Evolutionary conservation across 148 eudicot species (phyloP).

Genomic region (Rhododendron mucronatum): DNA sequence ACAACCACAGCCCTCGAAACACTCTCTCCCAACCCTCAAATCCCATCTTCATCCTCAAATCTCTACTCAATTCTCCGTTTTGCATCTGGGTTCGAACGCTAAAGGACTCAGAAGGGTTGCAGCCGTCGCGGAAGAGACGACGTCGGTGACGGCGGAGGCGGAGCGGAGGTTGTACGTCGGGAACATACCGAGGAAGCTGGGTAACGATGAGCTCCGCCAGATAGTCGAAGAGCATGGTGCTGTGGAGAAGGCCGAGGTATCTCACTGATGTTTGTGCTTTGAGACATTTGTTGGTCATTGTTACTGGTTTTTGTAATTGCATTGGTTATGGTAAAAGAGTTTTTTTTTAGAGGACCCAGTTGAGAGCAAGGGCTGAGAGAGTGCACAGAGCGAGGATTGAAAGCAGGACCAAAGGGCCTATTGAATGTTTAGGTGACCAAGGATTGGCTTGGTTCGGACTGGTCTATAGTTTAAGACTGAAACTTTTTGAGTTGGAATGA

Average conservation of each 20-base stretch:
- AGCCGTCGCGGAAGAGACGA: not conserved
- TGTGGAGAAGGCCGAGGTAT: not conserved
- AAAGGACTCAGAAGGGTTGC: not conserved
- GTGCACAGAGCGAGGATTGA: not conserved
- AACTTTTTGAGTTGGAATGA: not conserved
- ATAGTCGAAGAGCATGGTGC: constrained; percentile 3
- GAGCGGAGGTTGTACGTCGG: not conserved
- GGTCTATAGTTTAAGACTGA: not conserved
- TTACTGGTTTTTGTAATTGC: not conserved
- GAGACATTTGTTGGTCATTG: not conserved
- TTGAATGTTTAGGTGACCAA: not conserved
- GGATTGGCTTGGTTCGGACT: not conserved
- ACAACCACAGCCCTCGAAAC: not conserved
- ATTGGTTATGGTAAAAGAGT: not conserved
- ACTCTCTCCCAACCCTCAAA: not conserved
- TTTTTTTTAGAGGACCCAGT: not conserved
- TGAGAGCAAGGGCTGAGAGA: not conserved
- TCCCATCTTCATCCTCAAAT: not conserved
- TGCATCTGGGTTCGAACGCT: not conserved
- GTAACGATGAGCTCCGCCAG: not conserved
- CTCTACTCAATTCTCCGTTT: not conserved
- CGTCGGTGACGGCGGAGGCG: not conserved
- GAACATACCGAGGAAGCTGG: not conserved
- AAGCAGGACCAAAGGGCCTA: not conserved
- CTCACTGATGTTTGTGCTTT: not conserved